Base-by-base conservation (phyloP, 768 basidiomycete species). In the Kwoniella sp. region DNA sequence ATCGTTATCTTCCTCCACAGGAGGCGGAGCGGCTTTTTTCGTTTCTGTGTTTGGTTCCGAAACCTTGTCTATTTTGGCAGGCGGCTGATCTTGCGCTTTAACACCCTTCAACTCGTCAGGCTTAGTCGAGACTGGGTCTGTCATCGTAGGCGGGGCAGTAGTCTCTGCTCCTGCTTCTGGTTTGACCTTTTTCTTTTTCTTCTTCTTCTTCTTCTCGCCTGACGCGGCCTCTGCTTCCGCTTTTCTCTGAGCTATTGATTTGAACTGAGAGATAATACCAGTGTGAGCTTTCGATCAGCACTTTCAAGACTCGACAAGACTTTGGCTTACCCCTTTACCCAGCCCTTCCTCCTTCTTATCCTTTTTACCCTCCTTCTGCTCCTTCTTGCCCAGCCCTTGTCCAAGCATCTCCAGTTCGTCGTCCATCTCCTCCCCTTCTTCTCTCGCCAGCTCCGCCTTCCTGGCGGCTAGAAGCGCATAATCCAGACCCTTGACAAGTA, bases 401-500 rank as follows among this genome's bases (percentile, higher is more conserved):
- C 47, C 63, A 8, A 78, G 52, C 30, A 45, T 67, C 28, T 78
- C 84, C 78, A 90, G 90, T 0, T 87, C 89, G 66, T 87, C 85
- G 76, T 97, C 94, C 28, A 93, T 87, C 1, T 86, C 84, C 13
- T 90, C 91, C 66, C 95, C 91, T 53, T 88, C 66, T 63, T 79
- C 88, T 3, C 84, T 83, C 15, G 74, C 80, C 11, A 81, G 63
- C 41, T 88, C 87, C 2, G 89, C 88, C 80, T 88, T 92, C 68
- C 90, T 88, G 71, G 92, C 90, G 73, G 92, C 90, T 17, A 96
- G 84, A 7, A 96, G 85, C 0, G 91, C 89, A 69, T 89, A 85
- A 76, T 97, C 94, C 52, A 97, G 87, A 65, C 82, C 82, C 75
- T 93, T 95, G 47, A 93, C 91, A 12, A 93, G 86, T 62, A 93